These are phyloP conservation scores for Bryum argenteum DNA, from an alignment of 225 moss, liverwort and hornwort species.

Conservation along the genomic window DNA sequence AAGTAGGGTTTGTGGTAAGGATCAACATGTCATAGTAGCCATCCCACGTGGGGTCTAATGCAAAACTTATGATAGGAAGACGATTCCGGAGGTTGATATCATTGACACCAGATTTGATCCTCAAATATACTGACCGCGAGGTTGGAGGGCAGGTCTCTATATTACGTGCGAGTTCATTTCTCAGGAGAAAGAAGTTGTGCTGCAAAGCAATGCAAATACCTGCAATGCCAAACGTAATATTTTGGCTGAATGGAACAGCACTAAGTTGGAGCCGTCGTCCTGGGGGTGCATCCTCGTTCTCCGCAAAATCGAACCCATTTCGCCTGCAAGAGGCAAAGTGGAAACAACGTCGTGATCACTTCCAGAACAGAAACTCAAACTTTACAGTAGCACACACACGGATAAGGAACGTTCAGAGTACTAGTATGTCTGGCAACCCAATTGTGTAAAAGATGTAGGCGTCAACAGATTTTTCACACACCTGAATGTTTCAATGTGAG, in stretches of 20 bases:
- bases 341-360: background rate
- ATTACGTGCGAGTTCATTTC: no score
- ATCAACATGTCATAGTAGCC: no score
- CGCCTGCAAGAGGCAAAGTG: conserved; percentile 46
- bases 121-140: background rate
- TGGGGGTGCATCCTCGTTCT: conserved; percentile 61
- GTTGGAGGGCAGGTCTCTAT: no score
- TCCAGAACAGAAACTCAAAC: background rate
- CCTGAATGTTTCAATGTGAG: conserved; percentile 91
- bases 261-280: conserved; percentile 78
- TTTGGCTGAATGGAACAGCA: conserved; percentile 96
- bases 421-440: background rate
- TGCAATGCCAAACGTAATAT: conserved; percentile 87
- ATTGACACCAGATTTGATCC: background rate
- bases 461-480: conserved; percentile 34
- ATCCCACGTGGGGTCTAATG: no score
- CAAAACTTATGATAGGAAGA: no score
- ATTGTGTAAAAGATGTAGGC: background rate
- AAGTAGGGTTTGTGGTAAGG: no score
- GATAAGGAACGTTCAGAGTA: background rate
- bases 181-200: background rate
- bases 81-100: no score
- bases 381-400: background rate
- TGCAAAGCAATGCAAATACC: conserved; percentile 40
- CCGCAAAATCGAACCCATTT: conserved; percentile 93